Evolutionary conservation across 352 stramenopile species (phyloP).

Genomic region (Peronosclerospora sorghi): DNA sequence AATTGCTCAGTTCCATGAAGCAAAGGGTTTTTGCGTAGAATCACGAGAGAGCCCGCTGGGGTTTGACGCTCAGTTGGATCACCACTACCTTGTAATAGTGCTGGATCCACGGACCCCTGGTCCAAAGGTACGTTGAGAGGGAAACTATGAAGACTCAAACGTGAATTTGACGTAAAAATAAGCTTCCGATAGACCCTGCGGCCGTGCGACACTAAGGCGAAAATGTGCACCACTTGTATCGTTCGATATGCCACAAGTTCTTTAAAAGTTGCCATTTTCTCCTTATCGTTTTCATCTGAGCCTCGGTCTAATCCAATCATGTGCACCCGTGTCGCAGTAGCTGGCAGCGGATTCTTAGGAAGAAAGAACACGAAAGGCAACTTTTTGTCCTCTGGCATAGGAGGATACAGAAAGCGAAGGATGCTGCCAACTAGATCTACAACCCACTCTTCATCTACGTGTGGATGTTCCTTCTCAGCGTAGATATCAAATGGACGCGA

Average conservation of each 20-base stretch:
- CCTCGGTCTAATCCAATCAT: constrained; percentile 61
- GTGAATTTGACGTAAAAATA: constrained; percentile 95
- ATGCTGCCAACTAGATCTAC: constrained; percentile 53
- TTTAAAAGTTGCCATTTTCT: constrained; percentile 90
- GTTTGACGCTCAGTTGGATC: constrained; percentile 54
- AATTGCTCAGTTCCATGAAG: constrained; percentile 78
- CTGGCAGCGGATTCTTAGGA: constrained; percentile 32
- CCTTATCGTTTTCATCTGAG: constrained; percentile 61
- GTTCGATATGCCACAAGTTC: constrained; percentile 93
- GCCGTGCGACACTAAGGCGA: constrained; percentile 94
- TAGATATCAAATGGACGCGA: constrained; percentile 74
- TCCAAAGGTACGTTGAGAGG: constrained; percentile 47
- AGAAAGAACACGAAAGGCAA: constrained; percentile 69
- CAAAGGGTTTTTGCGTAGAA: constrained; percentile 64
- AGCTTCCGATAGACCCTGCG: constrained; percentile 93
- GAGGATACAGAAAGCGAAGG: constrained; percentile 56
- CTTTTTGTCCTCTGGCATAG: constrained; percentile 72
- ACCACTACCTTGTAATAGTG: constrained; percentile 48
- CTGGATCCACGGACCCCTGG: constrained; percentile 45
- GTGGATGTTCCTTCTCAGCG: constrained; percentile 56
- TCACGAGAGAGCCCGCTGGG: constrained; percentile 80
- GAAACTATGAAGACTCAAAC: constrained; percentile 90
- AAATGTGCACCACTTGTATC: constrained; percentile 92
- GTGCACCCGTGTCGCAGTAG: constrained; percentile 34
- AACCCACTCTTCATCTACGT: constrained; percentile 61